phyloP scores from a whole-genome alignment of 768 basidiomycete species.

The Lactifluus pinguis region DNA sequence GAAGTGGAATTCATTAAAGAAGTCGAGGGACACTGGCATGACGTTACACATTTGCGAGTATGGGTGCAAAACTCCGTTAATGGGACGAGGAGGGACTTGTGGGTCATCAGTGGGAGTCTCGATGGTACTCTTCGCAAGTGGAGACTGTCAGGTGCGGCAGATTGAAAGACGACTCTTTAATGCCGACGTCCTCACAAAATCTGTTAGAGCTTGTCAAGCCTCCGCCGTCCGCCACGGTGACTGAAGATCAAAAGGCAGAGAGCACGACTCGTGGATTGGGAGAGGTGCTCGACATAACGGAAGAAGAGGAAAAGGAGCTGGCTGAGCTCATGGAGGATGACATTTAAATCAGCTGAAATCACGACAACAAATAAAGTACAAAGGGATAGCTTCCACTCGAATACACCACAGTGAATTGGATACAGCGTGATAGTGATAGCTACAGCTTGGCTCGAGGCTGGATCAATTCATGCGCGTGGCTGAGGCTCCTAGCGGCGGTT shows the following conservation, averaged over 20 bases:
- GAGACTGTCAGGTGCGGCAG: conserved; percentile 51
- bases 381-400: background rate
- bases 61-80: conserved; percentile 55
- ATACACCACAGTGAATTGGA: background rate
- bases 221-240: background rate
- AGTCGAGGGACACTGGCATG: conserved; percentile 85
- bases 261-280: background rate
- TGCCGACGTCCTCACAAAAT: background rate
- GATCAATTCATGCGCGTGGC: conserved; percentile 35
- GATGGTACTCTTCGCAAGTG: conserved; percentile 86
- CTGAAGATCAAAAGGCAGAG: background rate
- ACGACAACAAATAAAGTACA: background rate
- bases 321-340: conserved; percentile 59
- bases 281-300: conserved; percentile 45
- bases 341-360: background rate
- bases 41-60: conserved; percentile 64
- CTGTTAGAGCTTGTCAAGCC: conserved; percentile 4
- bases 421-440: background rate
- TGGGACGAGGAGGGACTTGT: conserved; percentile 52
- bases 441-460: conserved; percentile 44
- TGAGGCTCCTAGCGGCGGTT: conserved; percentile 54
- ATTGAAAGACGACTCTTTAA: background rate
- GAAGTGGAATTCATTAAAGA: conserved; percentile 64
- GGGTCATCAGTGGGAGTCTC: conserved; percentile 76
- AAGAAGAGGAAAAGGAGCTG: conserved; percentile 85